phyloP scores from a whole-genome alignment of 139 green algal species.

The Nannochloris sp. region DNA sequence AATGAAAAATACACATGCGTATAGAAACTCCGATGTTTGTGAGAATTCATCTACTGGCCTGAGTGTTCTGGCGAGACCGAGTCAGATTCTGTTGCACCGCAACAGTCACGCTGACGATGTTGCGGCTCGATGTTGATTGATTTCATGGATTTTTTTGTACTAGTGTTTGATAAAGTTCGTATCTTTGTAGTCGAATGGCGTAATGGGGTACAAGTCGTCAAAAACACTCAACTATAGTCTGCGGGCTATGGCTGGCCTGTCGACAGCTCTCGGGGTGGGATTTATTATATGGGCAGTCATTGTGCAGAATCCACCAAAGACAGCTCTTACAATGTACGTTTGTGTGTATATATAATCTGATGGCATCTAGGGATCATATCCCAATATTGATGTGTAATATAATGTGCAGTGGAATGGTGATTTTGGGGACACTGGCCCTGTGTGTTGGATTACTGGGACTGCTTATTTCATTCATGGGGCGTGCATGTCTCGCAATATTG shows the following conservation, averaged over 20 bases:
- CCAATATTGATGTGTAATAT: neutral
- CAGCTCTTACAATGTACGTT: slow-evolving; percentile 28
- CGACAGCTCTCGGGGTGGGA: slow-evolving; percentile 10
- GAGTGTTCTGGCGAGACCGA: neutral
- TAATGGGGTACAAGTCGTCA: neutral
- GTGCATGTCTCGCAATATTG: slow-evolving; percentile 23
- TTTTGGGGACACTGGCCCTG: slow-evolving; percentile 20
- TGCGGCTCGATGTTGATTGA: neutral
- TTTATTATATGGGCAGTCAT: slow-evolving; percentile 34
- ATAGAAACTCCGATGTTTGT: too few relatives aligned
- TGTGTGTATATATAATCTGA: neutral
- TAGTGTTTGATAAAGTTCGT: neutral
- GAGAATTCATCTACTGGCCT: neutral
- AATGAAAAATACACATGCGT: too few relatives aligned
- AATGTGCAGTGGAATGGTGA: slow-evolving; percentile 21
- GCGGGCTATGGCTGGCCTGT: slow-evolving; percentile 15
- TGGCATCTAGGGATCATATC: neutral
- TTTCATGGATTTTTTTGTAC: neutral
- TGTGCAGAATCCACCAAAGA: slow-evolving; percentile 28
- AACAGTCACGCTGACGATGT: neutral
- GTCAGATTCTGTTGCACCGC: neutral
- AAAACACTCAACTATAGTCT: slow-evolving; percentile 11
- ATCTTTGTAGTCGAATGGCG: neutral
- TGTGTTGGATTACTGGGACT: slow-evolving; percentile 16
- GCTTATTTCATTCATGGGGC: slow-evolving; percentile 8